Percentiles rank a stretch among this genome's conserved stretches.
Evolutionary conservation across 371 early-diverging fungal species (phyloP).

Genomic region (Thermomucor indicae-seudaticae): DNA sequence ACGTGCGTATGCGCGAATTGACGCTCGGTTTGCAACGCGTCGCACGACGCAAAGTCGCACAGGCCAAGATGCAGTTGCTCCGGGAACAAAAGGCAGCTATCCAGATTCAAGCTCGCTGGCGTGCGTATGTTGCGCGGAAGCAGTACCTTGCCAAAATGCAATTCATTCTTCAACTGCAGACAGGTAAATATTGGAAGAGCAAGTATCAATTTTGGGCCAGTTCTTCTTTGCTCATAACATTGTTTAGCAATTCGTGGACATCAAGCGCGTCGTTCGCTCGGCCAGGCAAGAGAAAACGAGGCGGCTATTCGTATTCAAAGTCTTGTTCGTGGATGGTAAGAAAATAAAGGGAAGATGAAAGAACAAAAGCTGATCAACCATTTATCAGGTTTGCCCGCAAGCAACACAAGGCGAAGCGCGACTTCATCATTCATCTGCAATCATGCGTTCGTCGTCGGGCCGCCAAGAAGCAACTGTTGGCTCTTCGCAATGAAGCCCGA

Average conservation of each 20-base stretch:
- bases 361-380: neutral
- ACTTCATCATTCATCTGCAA: constrained; percentile 75
- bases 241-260: constrained; percentile 46
- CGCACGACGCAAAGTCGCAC: constrained; percentile 63
- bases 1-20: constrained; percentile 57
- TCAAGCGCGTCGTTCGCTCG: constrained; percentile 50
- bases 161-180: constrained; percentile 42
- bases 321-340: constrained; percentile 56
- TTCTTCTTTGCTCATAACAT: neutral
- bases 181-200: constrained; percentile 19
- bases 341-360: too few relatives aligned
- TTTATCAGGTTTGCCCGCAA: constrained; percentile 53
- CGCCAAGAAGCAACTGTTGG: constrained; percentile 62
- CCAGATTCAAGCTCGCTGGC: constrained; percentile 67
- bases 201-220: neutral
- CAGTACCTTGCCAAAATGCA: constrained; percentile 36
- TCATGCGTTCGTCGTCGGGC: constrained; percentile 74
- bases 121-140: constrained; percentile 65
- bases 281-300: constrained; percentile 40
- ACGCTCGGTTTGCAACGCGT: constrained; percentile 60
- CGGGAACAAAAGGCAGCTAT: constrained; percentile 73
- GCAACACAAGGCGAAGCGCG: constrained; percentile 43
- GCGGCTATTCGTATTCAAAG: constrained; percentile 81
- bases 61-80: constrained; percentile 42
- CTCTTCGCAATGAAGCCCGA: constrained; percentile 80